These are phyloP conservation scores for Stropharia rugosoannulata DNA, from an alignment of 768 basidiomycete genomes.

Conservation along the genomic window DNA sequence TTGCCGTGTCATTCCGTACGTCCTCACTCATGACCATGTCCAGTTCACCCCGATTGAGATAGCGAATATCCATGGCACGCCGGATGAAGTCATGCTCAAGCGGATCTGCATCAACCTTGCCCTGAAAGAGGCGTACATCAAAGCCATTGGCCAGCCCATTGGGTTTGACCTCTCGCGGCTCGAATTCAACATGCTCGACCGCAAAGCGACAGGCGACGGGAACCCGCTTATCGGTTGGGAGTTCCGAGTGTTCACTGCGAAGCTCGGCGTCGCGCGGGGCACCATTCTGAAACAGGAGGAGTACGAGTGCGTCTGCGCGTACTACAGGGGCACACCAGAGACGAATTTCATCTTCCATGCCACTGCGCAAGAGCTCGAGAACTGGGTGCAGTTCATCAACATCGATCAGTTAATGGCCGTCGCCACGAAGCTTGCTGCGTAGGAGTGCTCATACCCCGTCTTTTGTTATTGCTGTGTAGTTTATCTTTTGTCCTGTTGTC, in stretches of 20 bases:
- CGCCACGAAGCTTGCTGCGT: slow-evolving; percentile 72
- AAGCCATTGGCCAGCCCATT: slow-evolving; percentile 77
- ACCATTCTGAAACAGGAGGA: slow-evolving; percentile 58
- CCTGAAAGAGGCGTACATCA: slow-evolving; percentile 80
- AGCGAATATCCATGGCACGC: slow-evolving; percentile 47
- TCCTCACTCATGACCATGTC: background rate
- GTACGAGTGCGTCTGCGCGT: slow-evolving; percentile 78
- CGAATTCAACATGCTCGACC: slow-evolving; percentile 71
- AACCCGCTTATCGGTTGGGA: slow-evolving; percentile 79
- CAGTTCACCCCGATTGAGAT: slow-evolving; percentile 43
- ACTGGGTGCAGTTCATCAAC: slow-evolving; percentile 83
- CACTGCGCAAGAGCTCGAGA: slow-evolving; percentile 62
- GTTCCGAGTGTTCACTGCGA: slow-evolving; percentile 76
- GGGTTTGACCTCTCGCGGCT: slow-evolving; percentile 83
- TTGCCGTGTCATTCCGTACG: background rate
- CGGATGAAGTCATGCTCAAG: slow-evolving; percentile 67
- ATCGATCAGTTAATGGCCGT: slow-evolving; percentile 83
- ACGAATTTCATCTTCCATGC: slow-evolving; percentile 74
- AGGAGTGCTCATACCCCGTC: background rate
- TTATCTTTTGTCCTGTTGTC: background rate
- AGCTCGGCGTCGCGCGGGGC: slow-evolving; percentile 64
- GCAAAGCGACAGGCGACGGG: slow-evolving; percentile 65
- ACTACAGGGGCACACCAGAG: slow-evolving; percentile 66
- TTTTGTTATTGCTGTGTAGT: slow-evolving; percentile 4
- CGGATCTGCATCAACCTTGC: slow-evolving; percentile 77